These are phyloP conservation scores for Skeletonema potamos DNA, from an alignment of 108 stramenopile species.

Conservation along the genomic window DNA sequence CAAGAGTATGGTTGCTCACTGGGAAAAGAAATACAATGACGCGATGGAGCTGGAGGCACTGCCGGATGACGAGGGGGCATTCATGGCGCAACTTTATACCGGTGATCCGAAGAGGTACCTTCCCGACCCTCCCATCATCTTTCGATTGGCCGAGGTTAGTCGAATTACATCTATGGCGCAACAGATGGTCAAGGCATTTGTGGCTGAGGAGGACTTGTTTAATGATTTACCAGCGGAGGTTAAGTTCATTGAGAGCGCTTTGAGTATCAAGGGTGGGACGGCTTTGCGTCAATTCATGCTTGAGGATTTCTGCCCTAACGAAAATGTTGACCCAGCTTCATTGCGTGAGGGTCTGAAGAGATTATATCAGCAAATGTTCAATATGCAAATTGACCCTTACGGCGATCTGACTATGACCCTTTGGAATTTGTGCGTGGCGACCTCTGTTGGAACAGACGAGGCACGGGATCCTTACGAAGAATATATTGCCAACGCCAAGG, in stretches of 20 bases:
- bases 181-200: conserved; percentile 75
- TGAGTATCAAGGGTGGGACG: conserved; percentile 74
- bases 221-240: conserved; percentile 75
- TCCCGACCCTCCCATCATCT: conserved; percentile 79
- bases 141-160: conserved; percentile 63
- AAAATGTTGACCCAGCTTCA: conserved; percentile 65
- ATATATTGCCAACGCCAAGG: conserved; percentile 56
- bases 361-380: conserved; percentile 70
- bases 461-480: conserved; percentile 67
- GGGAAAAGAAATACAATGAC: conserved; percentile 87
- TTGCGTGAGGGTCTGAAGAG: conserved; percentile 78
- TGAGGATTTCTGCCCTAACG: conserved; percentile 77
- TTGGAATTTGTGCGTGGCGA: conserved; percentile 63
- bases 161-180: conserved; percentile 78
- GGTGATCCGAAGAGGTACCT: conserved; percentile 84
- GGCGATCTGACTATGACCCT: conserved; percentile 73
- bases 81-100: conserved; percentile 36
- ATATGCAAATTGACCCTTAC: conserved; percentile 87
- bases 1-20: conserved; percentile 86
- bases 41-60: conserved; percentile 64
- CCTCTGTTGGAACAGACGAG: conserved; percentile 76
- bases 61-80: conserved; percentile 47
- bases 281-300: conserved; percentile 73
- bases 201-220: conserved; percentile 53
- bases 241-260: conserved; percentile 68